phyloP scores from a whole-genome alignment of 1,284 basidiomycete genomes.

The Ceratorhiza oryzae-sativae region DNA sequence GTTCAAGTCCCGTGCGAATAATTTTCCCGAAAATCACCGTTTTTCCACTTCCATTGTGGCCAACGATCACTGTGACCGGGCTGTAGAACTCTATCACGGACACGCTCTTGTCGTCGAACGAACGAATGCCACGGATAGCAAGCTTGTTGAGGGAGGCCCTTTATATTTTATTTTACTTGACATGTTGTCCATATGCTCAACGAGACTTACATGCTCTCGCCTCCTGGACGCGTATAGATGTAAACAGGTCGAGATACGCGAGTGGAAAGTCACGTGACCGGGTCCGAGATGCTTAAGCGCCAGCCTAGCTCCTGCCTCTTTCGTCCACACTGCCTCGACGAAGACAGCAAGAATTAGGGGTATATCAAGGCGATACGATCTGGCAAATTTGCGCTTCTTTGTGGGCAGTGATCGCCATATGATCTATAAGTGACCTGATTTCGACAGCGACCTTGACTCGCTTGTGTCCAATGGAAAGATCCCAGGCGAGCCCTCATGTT shows the following conservation, averaged over 20 bases:
- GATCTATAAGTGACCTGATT: not conserved
- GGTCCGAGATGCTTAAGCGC: not conserved
- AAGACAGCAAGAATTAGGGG: constrained; percentile 6
- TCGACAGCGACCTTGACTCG: not conserved
- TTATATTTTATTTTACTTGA: constrained; percentile 1
- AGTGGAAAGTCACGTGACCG: constrained; percentile 16
- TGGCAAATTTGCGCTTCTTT: not conserved
- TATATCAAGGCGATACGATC: not conserved
- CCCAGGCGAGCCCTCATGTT: not conserved
- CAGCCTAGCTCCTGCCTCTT: not conserved
- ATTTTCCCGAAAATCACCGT: constrained; percentile 62
- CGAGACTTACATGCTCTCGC: constrained; percentile 26
- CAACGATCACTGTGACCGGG: constrained; percentile 98
- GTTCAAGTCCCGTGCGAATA: not conserved
- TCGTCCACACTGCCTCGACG: constrained; percentile 27
- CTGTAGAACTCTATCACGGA: constrained; percentile 97
- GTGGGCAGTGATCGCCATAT: not conserved
- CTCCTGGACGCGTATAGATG: constrained; percentile 13
- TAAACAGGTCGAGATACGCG: constrained; percentile 28
- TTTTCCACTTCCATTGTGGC: constrained; percentile 98
- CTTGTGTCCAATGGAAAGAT: not conserved
- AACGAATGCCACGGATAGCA: constrained; percentile 78
- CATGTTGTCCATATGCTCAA: not conserved
- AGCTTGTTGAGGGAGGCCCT: constrained; percentile 91
- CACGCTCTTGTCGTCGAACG: constrained; percentile 94